Conservation (phyloP, 2,329 filamentous ascomycete species). For the Magnaporthales sp. region DNA sequence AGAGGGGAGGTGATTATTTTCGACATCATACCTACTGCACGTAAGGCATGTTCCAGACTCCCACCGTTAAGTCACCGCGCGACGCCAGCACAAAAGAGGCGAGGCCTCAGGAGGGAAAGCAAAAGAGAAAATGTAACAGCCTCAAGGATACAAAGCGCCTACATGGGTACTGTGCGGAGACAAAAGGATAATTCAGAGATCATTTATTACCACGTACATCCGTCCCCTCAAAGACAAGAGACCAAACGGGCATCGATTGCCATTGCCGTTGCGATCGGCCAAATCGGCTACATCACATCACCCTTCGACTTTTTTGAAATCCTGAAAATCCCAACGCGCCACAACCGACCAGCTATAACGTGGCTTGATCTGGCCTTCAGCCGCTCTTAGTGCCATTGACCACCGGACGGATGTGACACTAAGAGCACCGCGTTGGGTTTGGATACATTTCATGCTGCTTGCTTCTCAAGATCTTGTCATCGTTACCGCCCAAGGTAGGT, state of each 20-base stretch:
- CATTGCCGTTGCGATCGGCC: not conserved
- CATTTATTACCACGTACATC: too few relatives aligned
- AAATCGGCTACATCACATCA: not conserved
- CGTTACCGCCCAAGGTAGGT: not conserved
- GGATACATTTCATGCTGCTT: not conserved
- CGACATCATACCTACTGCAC: not conserved
- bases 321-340: not conserved
- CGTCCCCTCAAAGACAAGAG: too few relatives aligned
- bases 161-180: not conserved
- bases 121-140: not conserved
- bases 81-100: not conserved
- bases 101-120: not conserved
- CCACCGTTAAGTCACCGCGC: not conserved
- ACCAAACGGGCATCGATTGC: not conserved
- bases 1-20: not conserved
- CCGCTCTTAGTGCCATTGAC: not conserved
- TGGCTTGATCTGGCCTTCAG: not conserved
- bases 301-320: too few relatives aligned
- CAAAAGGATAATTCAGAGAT: too few relatives aligned
- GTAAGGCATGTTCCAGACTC: not conserved
- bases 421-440: not conserved
- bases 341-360: not conserved
- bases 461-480: not conserved
- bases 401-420: not conserved
- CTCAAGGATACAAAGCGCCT: not conserved